Base-by-base conservation (phyloP, 1,284 basidiomycete species). In the Naganishia sp. region DNA sequence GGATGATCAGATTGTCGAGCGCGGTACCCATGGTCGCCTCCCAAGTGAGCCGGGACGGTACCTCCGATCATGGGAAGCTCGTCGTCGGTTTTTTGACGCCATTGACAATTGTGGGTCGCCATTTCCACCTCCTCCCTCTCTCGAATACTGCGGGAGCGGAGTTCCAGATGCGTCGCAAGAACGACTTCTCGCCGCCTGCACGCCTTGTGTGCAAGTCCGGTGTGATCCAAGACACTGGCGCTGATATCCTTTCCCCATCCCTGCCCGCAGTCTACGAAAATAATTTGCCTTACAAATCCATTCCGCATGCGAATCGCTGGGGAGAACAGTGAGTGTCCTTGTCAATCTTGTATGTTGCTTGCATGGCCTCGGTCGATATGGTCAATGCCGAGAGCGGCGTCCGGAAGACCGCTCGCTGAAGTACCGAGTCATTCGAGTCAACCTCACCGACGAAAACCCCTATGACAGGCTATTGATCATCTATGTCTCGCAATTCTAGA, bases 221-320 rank as follows among this genome's bases (percentile, higher is more conserved):
- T 28, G 2, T 9, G 7, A 2, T 5, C 35, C 13, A 1, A 39
- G 7, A 39, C 7, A 2, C 35, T 66, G 70, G 21, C 74, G 75
- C 74, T 56, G 67, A 71, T 65, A 28, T 28, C 32, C 17, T 25
- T 25, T 18, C 18, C 39, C 10, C 42, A 15, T 45, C 23, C 54
- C 32, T 15, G 28, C 11, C 18, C 25, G 15, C 47, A 73, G 72
- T 70, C 70, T 69, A 68, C 28, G 69, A 74, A 13, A 72, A 75
- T 35, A 76, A 76, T 60, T 70, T 77, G 7, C 76, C 77, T 0
- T 28, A 60, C 18, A 64, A 71, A 17, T 69, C 73, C 21, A 75
- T 78, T 39, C 71, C 71, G 41, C 49, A 51, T 0, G 67, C 52
- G 11, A 74, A 75, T 65, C 68, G 74, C 55, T 78, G 77, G 77